phyloP scores from a whole-genome alignment of 805 yeast genomes.

The Isabelozyma heimii region DNA sequence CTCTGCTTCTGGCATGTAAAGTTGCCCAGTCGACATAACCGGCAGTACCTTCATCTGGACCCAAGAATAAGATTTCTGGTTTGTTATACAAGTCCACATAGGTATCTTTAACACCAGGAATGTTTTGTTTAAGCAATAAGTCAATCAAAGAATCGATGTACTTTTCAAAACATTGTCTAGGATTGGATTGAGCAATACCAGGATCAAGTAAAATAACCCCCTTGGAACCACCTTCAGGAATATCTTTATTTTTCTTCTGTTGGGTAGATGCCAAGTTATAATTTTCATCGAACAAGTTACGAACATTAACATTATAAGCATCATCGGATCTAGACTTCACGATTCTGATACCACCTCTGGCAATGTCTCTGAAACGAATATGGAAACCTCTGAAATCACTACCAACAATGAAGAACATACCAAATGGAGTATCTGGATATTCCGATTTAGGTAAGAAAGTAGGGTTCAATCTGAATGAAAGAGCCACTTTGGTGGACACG shows the following conservation, averaged over 20 bases:
- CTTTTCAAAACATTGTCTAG: constrained; percentile 84
- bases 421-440: constrained; percentile 90
- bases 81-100: constrained; percentile 81
- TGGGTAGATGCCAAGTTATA: constrained; percentile 94
- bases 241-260: constrained; percentile 95
- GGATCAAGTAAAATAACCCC: constrained; percentile 90
- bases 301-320: constrained; percentile 78
- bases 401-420: constrained; percentile 94
- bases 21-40: constrained; percentile 97
- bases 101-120: constrained; percentile 76
- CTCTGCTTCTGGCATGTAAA: constrained; percentile 83
- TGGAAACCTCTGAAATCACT: constrained; percentile 97
- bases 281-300: constrained; percentile 92
- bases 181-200: constrained; percentile 71
- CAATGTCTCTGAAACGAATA: constrained; percentile 92
- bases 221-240: constrained; percentile 98
- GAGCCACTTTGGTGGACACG: constrained; percentile 90
- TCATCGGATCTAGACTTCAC: constrained; percentile 85
- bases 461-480: constrained; percentile 89
- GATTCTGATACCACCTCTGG: constrained; percentile 97
- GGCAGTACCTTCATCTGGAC: constrained; percentile 99
- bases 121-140: constrained; percentile 64
- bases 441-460: constrained; percentile 78
- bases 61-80: constrained; percentile 91
- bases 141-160: constrained; percentile 91